Evolutionary conservation across 805 yeast genomes (phyloP), one percentile per base, ranked within the genome.

Genomic region (Isabelozyma pseudorhagii): DNA sequence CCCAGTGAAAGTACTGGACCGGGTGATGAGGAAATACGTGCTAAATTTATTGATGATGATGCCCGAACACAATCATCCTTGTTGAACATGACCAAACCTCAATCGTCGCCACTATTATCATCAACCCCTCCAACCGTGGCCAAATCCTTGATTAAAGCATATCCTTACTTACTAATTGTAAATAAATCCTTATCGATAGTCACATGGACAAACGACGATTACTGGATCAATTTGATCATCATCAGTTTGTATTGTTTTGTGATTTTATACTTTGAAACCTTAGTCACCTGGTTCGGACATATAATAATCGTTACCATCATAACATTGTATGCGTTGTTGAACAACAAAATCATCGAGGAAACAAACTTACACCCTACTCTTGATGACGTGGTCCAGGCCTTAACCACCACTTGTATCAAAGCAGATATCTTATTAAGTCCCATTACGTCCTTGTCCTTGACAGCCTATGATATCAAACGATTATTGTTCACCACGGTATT

Each of bases 71-170:
- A 5, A 9, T 13, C 17, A 8, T 38, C 44, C 36, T 15, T 43
- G 21, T 38, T 42, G 11, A 21, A 42, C 3, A 43, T 51, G 34
- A 51, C 66, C 4, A 61, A 61, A 53, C 75, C 82, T 46, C 72
- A 80, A 52, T 79, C 94, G 1, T 87, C 97, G 3, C 97, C 97
- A 1, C 76, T 94, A 55, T 77, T 90, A 38, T 82, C 90, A 1
- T 83, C 90, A 1, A 94, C 99, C 0, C 98, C 98, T 2, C 94
- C 97, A 2, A 82, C 91, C 0, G 89, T 93, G 11, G 85, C 96
- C 29, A 87, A 89, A 58, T 89, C 94, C 3, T 75, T 93, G 46
- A 81, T 91, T 39, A 78, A 83, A 52, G 82, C 96, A 8, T 92
- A 93, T 64, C 98, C 98, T 1, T 89, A 89, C 62, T 73, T 93